A percentile compares a stretch with the other conserved stretches of the same genome.
Conservation (phyloP, 1,284 basidiomycete genomes). For the Microbotryum scabiosae region DNA sequence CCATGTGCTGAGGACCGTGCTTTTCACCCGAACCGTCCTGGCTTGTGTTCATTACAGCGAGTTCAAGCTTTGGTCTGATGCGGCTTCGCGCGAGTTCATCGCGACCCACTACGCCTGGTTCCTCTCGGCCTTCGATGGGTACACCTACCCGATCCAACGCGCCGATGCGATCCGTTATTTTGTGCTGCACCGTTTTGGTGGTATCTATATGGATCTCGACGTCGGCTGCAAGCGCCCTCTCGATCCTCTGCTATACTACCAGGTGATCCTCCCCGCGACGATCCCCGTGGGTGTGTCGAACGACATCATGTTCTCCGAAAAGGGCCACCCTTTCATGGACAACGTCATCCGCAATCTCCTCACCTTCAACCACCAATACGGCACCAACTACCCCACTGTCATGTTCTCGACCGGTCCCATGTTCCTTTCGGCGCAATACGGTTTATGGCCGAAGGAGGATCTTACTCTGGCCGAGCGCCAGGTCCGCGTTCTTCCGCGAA, state of each 20-base stretch:
- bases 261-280: constrained; percentile 85
- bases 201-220: constrained; percentile 94
- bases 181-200: constrained; percentile 88
- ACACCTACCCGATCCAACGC: constrained; percentile 89
- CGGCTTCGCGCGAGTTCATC: constrained; percentile 79
- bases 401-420: constrained; percentile 91
- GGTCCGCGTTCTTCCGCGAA: constrained; percentile 83
- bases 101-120: constrained; percentile 83
- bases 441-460: constrained; percentile 67
- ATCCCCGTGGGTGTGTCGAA: constrained; percentile 96
- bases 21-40: neutral
- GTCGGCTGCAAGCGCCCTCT: constrained; percentile 86
- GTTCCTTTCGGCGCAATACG: constrained; percentile 78
- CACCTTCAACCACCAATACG: constrained; percentile 86
- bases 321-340: constrained; percentile 78
- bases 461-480: constrained; percentile 46
- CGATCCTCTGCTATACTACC: constrained; percentile 76
- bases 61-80: constrained; percentile 97
- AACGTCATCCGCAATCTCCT: constrained; percentile 83
- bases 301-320: constrained; percentile 88
- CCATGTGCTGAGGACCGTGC: neutral
- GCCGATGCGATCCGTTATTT: constrained; percentile 98
- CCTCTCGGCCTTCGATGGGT: constrained; percentile 82
- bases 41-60: constrained; percentile 49
- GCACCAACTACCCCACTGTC: constrained; percentile 95